phyloP scores from a whole-genome alignment of 2,329 filamentous ascomycete genomes.

The Aspergillus sojae region DNA sequence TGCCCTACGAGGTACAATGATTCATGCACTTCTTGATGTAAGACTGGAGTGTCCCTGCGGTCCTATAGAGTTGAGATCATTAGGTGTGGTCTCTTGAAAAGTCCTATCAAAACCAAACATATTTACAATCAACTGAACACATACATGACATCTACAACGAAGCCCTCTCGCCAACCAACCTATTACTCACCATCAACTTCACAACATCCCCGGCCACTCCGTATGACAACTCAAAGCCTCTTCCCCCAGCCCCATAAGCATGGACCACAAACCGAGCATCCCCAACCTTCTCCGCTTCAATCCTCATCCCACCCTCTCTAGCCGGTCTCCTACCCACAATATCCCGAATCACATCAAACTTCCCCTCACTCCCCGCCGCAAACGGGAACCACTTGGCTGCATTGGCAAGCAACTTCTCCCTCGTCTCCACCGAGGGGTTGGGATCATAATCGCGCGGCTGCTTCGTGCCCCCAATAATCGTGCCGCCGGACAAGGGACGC shows the following conservation, averaged over 20 bases:
- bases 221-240: slow-evolving; percentile 65
- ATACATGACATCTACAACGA: slow-evolving; percentile 19
- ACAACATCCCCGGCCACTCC: slow-evolving; percentile 58
- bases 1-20: neutral
- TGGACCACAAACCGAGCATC: slow-evolving; percentile 47
- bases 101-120: neutral
- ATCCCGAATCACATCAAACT: slow-evolving; percentile 49
- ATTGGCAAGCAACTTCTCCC: slow-evolving; percentile 51
- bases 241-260: slow-evolving; percentile 63
- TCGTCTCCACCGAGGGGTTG: slow-evolving; percentile 50
- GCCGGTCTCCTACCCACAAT: slow-evolving; percentile 51
- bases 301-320: slow-evolving; percentile 51
- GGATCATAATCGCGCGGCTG: slow-evolving; percentile 60
- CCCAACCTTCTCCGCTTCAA: slow-evolving; percentile 53
- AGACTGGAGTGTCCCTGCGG: neutral
- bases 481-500: slow-evolving; percentile 63
- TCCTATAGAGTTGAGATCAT: neutral
- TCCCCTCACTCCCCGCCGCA: slow-evolving; percentile 33
- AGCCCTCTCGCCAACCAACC: slow-evolving; percentile 25
- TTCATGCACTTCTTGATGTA: neutral
- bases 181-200: slow-evolving; percentile 39
- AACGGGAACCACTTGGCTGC: slow-evolving; percentile 47
- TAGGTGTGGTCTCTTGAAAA: neutral
- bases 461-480: slow-evolving; percentile 68
- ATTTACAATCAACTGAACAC: neutral